phyloP scores from a whole-genome alignment of 805 yeast species.

The Kuraishia piskuri region DNA sequence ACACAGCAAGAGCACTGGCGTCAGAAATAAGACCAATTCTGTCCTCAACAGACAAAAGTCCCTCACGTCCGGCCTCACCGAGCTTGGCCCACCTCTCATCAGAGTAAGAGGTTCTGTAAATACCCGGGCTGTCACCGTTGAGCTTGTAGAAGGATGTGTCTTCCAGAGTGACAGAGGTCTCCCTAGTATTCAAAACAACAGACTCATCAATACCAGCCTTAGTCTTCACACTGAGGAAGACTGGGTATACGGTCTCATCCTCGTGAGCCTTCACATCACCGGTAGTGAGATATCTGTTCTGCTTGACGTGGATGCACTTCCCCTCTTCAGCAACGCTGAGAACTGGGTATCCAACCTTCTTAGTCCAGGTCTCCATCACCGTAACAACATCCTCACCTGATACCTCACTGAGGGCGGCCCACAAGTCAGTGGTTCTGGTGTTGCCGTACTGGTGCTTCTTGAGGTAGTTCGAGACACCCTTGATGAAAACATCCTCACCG shows the following conservation, averaged over 20 bases:
- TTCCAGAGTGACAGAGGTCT: constrained; percentile 34
- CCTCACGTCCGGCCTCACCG: constrained; percentile 49
- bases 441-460: constrained; percentile 72
- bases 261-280: constrained; percentile 75
- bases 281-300: constrained; percentile 66
- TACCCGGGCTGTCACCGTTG: constrained; percentile 68
- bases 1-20: constrained; percentile 59
- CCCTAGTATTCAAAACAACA: constrained; percentile 37
- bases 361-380: constrained; percentile 78
- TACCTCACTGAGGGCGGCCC: constrained; percentile 64
- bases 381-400: constrained; percentile 64
- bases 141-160: constrained; percentile 50
- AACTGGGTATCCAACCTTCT: constrained; percentile 71
- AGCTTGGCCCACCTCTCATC: constrained; percentile 62
- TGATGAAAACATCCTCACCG: constrained; percentile 68
- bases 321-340: constrained; percentile 54
- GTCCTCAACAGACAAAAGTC: constrained; percentile 62
- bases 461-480: constrained; percentile 73
- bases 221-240: constrained; percentile 59
- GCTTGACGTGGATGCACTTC: constrained; percentile 46
- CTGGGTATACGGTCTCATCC: constrained; percentile 59
- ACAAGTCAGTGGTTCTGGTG: constrained; percentile 67
- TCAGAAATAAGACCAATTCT: constrained; percentile 78
- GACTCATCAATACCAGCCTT: constrained; percentile 52
- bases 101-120: constrained; percentile 65